Conservation (phyloP, 1,284 basidiomycete species). For the Cerioporus squamosus region DNA sequence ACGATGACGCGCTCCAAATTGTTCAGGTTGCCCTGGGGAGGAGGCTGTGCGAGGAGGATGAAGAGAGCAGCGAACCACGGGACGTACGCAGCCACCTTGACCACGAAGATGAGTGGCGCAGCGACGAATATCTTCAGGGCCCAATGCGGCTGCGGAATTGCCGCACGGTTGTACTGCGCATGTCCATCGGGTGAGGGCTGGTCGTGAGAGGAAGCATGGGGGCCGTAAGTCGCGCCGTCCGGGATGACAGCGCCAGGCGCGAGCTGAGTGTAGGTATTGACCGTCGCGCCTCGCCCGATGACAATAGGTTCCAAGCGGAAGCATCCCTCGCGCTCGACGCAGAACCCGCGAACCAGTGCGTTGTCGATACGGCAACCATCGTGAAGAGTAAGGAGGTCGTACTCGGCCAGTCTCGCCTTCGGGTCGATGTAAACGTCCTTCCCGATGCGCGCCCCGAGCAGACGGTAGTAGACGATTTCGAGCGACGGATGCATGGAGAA, state of each 20-base stretch:
- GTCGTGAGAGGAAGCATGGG: constrained; percentile 48
- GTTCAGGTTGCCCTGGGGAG: constrained; percentile 36
- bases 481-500: constrained; percentile 45
- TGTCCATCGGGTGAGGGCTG: constrained; percentile 39
- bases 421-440: constrained; percentile 43
- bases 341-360: constrained; percentile 47
- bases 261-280: constrained; percentile 49
- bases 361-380: constrained; percentile 48
- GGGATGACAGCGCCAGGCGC: constrained; percentile 44
- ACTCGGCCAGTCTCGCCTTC: constrained; percentile 43
- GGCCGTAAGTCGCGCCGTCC: constrained; percentile 45
- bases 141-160: constrained; percentile 36
- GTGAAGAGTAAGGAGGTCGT: constrained; percentile 45
- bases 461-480: constrained; percentile 45
- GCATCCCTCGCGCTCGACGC: constrained; percentile 47
- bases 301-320: constrained; percentile 45
- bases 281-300: constrained; percentile 42
- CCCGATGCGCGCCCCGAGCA: constrained; percentile 49
- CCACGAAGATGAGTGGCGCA: constrained; percentile 41
- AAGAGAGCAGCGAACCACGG: constrained; percentile 46
- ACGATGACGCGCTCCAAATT: constrained; percentile 43
- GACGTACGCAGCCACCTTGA: constrained; percentile 40
- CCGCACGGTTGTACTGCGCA: constrained; percentile 43
- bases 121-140: constrained; percentile 41
- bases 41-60: constrained; percentile 38